Evolutionary conservation across 768 basidiomycete genomes (phyloP).

Genomic region (Suillus americanus): DNA sequence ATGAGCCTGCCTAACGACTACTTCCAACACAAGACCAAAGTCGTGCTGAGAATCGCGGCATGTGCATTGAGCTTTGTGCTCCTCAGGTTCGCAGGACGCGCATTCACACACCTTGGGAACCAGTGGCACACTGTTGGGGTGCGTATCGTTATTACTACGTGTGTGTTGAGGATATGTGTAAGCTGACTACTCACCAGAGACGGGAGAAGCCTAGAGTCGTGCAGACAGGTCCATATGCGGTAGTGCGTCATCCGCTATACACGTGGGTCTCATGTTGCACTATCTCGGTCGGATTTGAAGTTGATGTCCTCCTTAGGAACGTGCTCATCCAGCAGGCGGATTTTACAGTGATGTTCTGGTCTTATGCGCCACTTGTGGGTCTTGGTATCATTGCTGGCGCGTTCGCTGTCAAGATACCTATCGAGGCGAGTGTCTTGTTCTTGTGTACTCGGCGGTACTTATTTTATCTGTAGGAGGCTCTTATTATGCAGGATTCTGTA

Average conservation of each 20-base stretch:
- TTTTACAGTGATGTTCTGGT: conserved; percentile 23
- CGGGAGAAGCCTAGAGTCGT: conserved; percentile 31
- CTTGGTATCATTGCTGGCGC: conserved; percentile 22
- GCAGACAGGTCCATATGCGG: conserved; percentile 33
- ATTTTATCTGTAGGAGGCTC: conserved; percentile 24
- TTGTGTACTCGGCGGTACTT: background rate
- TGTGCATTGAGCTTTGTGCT: conserved; percentile 25
- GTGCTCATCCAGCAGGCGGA: background rate
- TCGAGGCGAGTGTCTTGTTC: conserved; percentile 26
- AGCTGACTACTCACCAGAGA: conserved; percentile 13
- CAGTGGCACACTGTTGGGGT: conserved; percentile 35
- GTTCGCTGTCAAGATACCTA: conserved; percentile 34
- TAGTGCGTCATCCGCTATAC: conserved; percentile 38
- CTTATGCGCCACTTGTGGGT: conserved; percentile 33
- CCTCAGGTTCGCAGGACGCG: conserved; percentile 14
- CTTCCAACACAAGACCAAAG: conserved; percentile 21
- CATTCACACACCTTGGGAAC: conserved; percentile 24
- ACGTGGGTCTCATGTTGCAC: conserved; percentile 19
- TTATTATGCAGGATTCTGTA: conserved; percentile 26
- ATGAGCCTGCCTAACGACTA: conserved; percentile 26
- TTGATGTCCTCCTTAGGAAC: background rate
- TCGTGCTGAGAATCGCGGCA: conserved; percentile 23
- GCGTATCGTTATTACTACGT: background rate
- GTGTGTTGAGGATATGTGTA: background rate
- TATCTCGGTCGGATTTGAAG: conserved; percentile 11